A percentile compares a stretch with the other conserved stretches of the same genome.
Conservation (phyloP, 2,329 filamentous ascomycete genomes). For the Penicillium sp. region DNA sequence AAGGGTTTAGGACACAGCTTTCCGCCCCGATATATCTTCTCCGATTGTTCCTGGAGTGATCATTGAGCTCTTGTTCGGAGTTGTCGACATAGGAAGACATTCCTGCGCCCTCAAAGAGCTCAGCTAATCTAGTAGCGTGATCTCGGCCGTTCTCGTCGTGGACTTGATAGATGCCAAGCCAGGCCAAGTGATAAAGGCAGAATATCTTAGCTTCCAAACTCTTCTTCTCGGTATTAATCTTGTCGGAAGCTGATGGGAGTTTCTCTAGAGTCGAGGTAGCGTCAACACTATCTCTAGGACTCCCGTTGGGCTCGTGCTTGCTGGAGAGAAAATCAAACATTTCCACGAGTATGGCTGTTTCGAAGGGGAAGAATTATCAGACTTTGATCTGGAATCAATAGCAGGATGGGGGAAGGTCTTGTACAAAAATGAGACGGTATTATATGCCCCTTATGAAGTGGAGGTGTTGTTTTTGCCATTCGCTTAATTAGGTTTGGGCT, state of each 20-base stretch:
- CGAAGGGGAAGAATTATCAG: background rate
- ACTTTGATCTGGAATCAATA: background rate
- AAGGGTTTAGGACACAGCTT: background rate
- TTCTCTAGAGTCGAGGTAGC: background rate
- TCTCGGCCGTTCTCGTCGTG: conserved; percentile 3
- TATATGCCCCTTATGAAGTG: background rate
- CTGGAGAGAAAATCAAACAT: conserved; percentile 4
- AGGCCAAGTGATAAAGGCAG: conserved; percentile 8
- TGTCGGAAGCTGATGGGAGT: conserved; percentile 1
- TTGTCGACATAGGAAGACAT: conserved; percentile 10
- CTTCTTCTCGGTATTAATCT: conserved; percentile 1
- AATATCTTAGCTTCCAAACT: conserved; percentile 12
- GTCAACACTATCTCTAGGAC: background rate
- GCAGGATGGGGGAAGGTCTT: background rate
- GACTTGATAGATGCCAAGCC: conserved; percentile 12
- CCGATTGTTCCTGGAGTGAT: background rate
- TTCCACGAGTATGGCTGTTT: background rate
- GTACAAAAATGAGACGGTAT: background rate
- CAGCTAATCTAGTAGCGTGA: background rate
- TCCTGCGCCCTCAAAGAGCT: conserved; percentile 11
- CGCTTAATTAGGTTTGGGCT: background rate
- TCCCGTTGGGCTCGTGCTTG: background rate
- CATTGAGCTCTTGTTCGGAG: background rate
- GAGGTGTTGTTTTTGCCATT: background rate
- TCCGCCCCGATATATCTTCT: background rate